These are phyloP conservation scores for Fusarium aywerte DNA, from an alignment of 2,329 filamentous ascomycete genomes.

Conservation along the genomic window DNA sequence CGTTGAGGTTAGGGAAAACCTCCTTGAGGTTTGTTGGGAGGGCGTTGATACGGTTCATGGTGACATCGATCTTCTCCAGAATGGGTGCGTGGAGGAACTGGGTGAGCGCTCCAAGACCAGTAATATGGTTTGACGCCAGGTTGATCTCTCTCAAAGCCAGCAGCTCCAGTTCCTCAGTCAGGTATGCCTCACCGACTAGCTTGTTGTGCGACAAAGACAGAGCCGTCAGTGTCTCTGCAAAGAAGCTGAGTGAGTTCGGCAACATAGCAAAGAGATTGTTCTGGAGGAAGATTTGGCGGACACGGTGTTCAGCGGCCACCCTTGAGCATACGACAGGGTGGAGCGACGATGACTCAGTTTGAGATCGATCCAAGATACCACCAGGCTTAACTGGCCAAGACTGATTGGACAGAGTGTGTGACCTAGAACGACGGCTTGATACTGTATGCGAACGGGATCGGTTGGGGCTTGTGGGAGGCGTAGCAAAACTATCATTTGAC, in stretches of 20 bases:
- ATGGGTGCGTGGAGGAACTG: conserved; percentile 76
- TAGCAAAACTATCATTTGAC: conserved; percentile 67
- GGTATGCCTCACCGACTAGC: conserved; percentile 70
- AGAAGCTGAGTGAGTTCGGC: conserved; percentile 76
- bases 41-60: conserved; percentile 80
- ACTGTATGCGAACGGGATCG: conserved; percentile 61
- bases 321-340: conserved; percentile 67
- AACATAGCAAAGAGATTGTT: conserved; percentile 79
- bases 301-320: conserved; percentile 63
- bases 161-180: conserved; percentile 74
- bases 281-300: conserved; percentile 73
- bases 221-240: conserved; percentile 75
- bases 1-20: conserved; percentile 75
- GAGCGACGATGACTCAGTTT: conserved; percentile 70
- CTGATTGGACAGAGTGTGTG: conserved; percentile 59
- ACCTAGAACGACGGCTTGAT: conserved; percentile 57
- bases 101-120: conserved; percentile 73
- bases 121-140: conserved; percentile 78
- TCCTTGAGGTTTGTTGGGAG: conserved; percentile 72
- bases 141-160: conserved; percentile 82
- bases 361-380: conserved; percentile 76
- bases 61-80: conserved; percentile 82
- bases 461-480: conserved; percentile 63
- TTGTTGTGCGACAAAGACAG: conserved; percentile 82
- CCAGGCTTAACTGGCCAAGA: conserved; percentile 66